These are phyloP conservation scores for Aspergillus quadrilineatus DNA, from an alignment of 2,329 filamentous ascomycete genomes.

Conservation along the genomic window DNA sequence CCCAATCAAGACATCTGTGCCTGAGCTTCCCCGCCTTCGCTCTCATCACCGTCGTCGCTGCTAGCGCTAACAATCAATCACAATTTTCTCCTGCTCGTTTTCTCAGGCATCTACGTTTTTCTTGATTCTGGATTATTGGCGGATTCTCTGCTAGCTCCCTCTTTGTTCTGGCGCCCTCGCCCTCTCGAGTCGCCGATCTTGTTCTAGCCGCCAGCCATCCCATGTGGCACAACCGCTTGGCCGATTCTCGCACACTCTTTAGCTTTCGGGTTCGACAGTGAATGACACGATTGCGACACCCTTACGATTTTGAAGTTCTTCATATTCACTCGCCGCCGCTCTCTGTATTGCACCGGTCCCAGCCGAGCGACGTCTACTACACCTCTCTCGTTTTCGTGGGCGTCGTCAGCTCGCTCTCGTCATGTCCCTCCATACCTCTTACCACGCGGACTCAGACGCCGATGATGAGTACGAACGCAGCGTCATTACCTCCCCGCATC, in stretches of 20 bases:
- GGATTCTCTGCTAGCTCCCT: neutral
- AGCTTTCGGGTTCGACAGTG: constrained; percentile 1
- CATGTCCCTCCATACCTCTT: constrained; percentile 50
- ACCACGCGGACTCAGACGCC: constrained; percentile 64
- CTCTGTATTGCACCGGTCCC: neutral
- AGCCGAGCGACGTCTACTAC: constrained; percentile 17
- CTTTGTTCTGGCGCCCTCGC: neutral
- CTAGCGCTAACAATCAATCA: constrained; percentile 12
- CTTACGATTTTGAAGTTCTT: neutral
- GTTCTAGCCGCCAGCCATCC: constrained; percentile 19
- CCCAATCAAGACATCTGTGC: constrained; percentile 6
- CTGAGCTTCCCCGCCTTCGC: constrained; percentile 18
- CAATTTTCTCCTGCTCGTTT: neutral
- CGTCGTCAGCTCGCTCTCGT: constrained; percentile 19
- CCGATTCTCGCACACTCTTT: constrained; percentile 4
- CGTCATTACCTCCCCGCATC: constrained; percentile 56
- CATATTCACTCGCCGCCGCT: neutral
- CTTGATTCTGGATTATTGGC: neutral
- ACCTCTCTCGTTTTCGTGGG: constrained; percentile 12
- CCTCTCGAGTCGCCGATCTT: neutral
- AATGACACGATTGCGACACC: constrained; percentile 3
- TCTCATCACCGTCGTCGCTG: constrained; percentile 7
- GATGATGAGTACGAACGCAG: constrained; percentile 66
- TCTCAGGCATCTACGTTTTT: neutral
- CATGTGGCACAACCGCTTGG: constrained; percentile 21